Evolutionary conservation across 257 asterid species (phyloP), one percentile per base, ranked within the genome.

Genomic region (Solanum rostratum): DNA sequence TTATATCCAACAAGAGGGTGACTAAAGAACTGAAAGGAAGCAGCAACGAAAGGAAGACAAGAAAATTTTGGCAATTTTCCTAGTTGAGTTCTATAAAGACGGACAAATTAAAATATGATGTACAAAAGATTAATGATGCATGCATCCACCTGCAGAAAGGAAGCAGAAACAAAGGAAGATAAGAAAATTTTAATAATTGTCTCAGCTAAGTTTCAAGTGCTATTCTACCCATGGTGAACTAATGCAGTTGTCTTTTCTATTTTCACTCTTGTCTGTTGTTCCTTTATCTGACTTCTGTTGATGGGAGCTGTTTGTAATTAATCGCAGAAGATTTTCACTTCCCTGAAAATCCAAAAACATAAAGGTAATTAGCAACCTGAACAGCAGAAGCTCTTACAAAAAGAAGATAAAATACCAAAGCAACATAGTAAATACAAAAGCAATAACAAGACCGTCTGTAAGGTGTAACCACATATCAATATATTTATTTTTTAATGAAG

Each of bases 261-360:
- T 52, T 78, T 86, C 85, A 22, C 59, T 65, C 70, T 78, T 89
- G 70, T 85, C 87, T 80, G 85, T 86, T 84, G 10, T 84, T 80
- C 88, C 88, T 73, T 55, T 82, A n/a, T 88, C 83, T 71, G 90
- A 83, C 41, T 85, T 76, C 79, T 85, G 89, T 53, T 63, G 68
- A 86, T 78, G 29, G 12, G 96, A 91, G 82, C 87, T 76, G 82
- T 95, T 94, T 62, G 93, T 91, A 83, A 97, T 94, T 70, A 97
- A 87, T 27, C 88, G 90, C 86, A 95, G 93, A 86, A 97, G 98
- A 89, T 92, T 93, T 86, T 93, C 92, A 83, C 99, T 97, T 80
- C 99, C 99, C 99, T 96, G 94, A 73, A 88, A 90, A 13, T 50
- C 18, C 52, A 82, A 68, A 68, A 7, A 85, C 4, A 1, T 43